Evolutionary conservation across 192 early-diverging fungal genomes (phyloP).

Genomic region (Allomyces arbusculus): DNA sequence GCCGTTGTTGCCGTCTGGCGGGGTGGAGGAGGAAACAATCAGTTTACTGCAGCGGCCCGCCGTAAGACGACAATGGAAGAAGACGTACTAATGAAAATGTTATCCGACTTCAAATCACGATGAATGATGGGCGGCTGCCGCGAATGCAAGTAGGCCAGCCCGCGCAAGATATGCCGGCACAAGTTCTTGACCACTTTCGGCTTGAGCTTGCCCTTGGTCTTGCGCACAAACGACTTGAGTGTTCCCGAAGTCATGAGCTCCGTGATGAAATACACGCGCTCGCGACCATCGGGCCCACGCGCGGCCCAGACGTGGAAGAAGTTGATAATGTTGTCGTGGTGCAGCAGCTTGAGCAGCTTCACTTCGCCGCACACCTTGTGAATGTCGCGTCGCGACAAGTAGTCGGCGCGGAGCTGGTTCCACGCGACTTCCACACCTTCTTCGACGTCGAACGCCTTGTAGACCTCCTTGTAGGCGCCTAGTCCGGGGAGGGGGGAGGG

Average conservation of each 20-base stretch:
- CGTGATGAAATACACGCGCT: constrained; percentile 64
- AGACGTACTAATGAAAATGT: constrained; percentile 58
- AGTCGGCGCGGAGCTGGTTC: constrained; percentile 47
- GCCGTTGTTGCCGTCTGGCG: constrained; percentile 43
- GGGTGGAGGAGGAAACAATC: too few relatives aligned
- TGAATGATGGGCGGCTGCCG: constrained; percentile 68
- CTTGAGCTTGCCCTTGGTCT: constrained; percentile 43
- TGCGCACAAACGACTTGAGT: constrained; percentile 52
- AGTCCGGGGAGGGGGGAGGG: constrained; percentile 5
- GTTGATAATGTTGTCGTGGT: constrained; percentile 67
- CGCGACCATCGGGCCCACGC: constrained; percentile 25
- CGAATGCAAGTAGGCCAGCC: constrained; percentile 58
- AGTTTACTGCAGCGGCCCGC: too few relatives aligned
- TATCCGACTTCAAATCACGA: constrained; percentile 48
- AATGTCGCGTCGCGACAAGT: constrained; percentile 12
- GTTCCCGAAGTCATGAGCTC: constrained; percentile 80
- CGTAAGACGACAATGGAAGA: too few relatives aligned
- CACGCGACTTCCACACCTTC: constrained; percentile 39
- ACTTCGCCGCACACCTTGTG: constrained; percentile 24
- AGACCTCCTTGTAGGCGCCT: constrained; percentile 42
- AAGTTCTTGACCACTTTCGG: constrained; percentile 57
- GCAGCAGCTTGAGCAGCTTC: constrained; percentile 49
- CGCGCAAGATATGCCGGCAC: constrained; percentile 60
- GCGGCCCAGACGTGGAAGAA: constrained; percentile 47
- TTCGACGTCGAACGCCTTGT: constrained; percentile 34